Percentiles rank a stretch among this genome's conserved stretches.
Conservation (phyloP, 2,329 filamentous ascomycete species). For the Exophiala aquamarina region DNA sequence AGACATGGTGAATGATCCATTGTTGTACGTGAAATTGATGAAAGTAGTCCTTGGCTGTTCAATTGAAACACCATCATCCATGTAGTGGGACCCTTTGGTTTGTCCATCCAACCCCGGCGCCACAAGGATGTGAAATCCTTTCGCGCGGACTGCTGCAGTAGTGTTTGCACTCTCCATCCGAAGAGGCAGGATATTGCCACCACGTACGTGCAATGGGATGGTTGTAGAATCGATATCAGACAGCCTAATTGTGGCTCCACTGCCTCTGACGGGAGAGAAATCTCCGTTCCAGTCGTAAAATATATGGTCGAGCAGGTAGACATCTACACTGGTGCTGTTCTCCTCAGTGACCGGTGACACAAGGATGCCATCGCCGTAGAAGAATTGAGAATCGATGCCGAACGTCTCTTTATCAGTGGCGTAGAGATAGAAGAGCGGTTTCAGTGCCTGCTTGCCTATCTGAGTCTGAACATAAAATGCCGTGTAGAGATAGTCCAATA, state of each 20-base stretch:
- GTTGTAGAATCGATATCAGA: slow-evolving; percentile 48
- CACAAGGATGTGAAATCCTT: slow-evolving; percentile 70
- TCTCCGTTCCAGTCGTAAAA: slow-evolving; percentile 64
- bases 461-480: slow-evolving; percentile 61
- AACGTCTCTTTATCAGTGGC: slow-evolving; percentile 57
- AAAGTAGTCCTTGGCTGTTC: slow-evolving; percentile 58
- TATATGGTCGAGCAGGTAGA: slow-evolving; percentile 58
- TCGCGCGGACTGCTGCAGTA: slow-evolving; percentile 59
- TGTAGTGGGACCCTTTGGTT: slow-evolving; percentile 68
- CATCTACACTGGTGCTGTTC: slow-evolving; percentile 51
- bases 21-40: slow-evolving; percentile 60
- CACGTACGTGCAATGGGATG: slow-evolving; percentile 65
- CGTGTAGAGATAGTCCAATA: slow-evolving; percentile 81
- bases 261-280: slow-evolving; percentile 41
- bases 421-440: slow-evolving; percentile 72
- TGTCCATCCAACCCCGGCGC: slow-evolving; percentile 62
- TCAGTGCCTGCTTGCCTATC: slow-evolving; percentile 65
- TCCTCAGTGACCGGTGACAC: slow-evolving; percentile 57
- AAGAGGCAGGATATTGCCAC: slow-evolving; percentile 60
- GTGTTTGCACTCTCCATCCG: slow-evolving; percentile 56
- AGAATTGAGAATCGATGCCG: slow-evolving; percentile 56
- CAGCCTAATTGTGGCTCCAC: slow-evolving; percentile 45
- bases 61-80: slow-evolving; percentile 74
- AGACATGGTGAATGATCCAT: slow-evolving; percentile 50
- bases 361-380: slow-evolving; percentile 58